Evolutionary conservation across 2,329 filamentous ascomycete genomes (phyloP).

Genomic region (Geoglossum cookeanum): DNA sequence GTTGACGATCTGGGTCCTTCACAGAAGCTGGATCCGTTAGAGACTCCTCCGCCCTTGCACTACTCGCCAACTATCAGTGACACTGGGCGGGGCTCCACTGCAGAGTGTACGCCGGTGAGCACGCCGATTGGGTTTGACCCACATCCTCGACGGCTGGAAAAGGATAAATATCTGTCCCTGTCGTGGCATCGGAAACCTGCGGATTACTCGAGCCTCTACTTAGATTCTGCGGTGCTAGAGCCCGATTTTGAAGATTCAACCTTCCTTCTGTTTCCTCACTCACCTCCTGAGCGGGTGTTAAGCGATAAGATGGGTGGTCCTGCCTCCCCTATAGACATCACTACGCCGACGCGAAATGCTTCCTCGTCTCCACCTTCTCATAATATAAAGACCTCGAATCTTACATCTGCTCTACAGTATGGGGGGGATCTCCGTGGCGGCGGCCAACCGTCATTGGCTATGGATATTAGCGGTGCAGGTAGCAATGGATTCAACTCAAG

Average conservation of each 20-base stretch:
- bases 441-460: constrained; percentile 23
- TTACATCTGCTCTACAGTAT: constrained; percentile 39
- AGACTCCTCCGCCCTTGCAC: constrained; percentile 30
- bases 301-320: constrained; percentile 27
- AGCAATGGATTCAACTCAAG: constrained; percentile 20
- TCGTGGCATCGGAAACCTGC: constrained; percentile 26
- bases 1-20: constrained; percentile 10
- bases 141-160: constrained; percentile 22
- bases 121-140: constrained; percentile 30
- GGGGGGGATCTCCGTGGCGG: constrained; percentile 25
- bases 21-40: constrained; percentile 32
- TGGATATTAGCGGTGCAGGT: constrained; percentile 19
- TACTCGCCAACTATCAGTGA: constrained; percentile 30
- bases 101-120: constrained; percentile 27
- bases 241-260: constrained; percentile 19
- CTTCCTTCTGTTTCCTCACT: constrained; percentile 22
- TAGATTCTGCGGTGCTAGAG: constrained; percentile 16
- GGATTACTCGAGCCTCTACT: constrained; percentile 19
- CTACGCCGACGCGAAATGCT: constrained; percentile 31
- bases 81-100: constrained; percentile 29
- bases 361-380: constrained; percentile 35
- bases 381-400: constrained; percentile 39
- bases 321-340: constrained; percentile 40
- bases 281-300: constrained; percentile 11
- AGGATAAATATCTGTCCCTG: constrained; percentile 23